Conservation (phyloP, 495 filamentous ascomycete species). For the Tricharina praecox region DNA sequence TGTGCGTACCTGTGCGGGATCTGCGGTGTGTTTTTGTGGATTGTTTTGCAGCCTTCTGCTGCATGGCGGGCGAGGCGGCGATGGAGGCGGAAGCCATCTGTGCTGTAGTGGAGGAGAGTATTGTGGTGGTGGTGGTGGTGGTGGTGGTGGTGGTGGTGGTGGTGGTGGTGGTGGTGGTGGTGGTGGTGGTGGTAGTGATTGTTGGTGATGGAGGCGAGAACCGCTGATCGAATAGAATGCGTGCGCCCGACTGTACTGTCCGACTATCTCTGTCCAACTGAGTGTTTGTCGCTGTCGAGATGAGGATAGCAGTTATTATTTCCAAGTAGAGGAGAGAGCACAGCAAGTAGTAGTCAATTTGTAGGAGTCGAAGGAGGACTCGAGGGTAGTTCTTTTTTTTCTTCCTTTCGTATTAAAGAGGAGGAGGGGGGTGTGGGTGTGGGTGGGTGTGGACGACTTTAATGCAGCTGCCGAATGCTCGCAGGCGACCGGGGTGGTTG, state of each 20-base stretch:
- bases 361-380: too few relatives aligned
- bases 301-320: not conserved
- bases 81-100: not conserved
- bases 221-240: too few relatives aligned
- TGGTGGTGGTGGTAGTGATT: not conserved
- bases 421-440: too few relatives aligned
- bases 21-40: slow-evolving; percentile 75
- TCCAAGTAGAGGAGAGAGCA: too few relatives aligned
- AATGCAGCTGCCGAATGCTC: too few relatives aligned
- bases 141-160: not conserved
- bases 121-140: not conserved
- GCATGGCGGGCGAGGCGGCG: slow-evolving; percentile 18
- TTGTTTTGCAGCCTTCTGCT: slow-evolving; percentile 39
- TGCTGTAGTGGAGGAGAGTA: slow-evolving; percentile 1
- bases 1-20: slow-evolving; percentile 70
- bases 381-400: too few relatives aligned
- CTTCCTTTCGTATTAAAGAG: too few relatives aligned
- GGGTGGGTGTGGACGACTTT: too few relatives aligned
- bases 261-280: not conserved
- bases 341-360: too few relatives aligned
- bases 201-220: too few relatives aligned
- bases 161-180: not conserved
- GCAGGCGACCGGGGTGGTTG: too few relatives aligned
- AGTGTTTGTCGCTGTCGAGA: not conserved
- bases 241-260: too few relatives aligned